These are phyloP conservation scores for Hirschfeldia incana DNA, from an alignment of 345 rosid genomes.

Conservation along the genomic window DNA sequence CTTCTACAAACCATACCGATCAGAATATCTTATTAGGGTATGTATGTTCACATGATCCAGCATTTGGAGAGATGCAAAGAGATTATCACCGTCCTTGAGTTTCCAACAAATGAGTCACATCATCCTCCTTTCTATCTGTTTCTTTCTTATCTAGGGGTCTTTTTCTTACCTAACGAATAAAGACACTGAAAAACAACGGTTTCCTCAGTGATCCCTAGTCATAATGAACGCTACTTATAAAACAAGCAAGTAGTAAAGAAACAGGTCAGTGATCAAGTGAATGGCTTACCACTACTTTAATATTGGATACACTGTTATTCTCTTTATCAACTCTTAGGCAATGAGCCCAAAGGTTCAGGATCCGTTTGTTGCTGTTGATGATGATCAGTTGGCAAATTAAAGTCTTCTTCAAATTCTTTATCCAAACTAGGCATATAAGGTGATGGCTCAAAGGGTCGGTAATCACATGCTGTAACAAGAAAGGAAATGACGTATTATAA, in stretches of 20 bases:
- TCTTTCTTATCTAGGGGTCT: background rate
- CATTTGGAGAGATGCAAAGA: background rate
- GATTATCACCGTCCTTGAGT: background rate
- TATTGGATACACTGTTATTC: background rate
- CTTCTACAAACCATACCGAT: background rate
- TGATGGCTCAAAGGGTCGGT: background rate
- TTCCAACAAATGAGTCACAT: background rate
- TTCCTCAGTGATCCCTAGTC: background rate
- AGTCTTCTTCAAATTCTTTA: background rate
- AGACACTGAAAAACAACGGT: background rate
- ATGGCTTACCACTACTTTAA: background rate
- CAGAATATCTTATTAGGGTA: background rate
- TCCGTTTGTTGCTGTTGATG: background rate
- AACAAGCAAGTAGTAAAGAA: background rate
- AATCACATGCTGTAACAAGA: background rate
- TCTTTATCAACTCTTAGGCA: background rate
- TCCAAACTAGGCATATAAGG: background rate
- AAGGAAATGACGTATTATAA: conserved; percentile 6
- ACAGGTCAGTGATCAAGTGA: background rate
- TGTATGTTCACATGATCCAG: background rate
- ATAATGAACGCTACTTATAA: background rate
- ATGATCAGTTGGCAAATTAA: background rate
- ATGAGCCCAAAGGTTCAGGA: background rate
- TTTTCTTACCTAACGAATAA: background rate
- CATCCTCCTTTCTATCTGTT: background rate